A percentile compares a stretch with the other conserved stretches of the same genome.
Conservation (phyloP, 108 stramenopile species). For the Asterionellopsis glacialis region DNA sequence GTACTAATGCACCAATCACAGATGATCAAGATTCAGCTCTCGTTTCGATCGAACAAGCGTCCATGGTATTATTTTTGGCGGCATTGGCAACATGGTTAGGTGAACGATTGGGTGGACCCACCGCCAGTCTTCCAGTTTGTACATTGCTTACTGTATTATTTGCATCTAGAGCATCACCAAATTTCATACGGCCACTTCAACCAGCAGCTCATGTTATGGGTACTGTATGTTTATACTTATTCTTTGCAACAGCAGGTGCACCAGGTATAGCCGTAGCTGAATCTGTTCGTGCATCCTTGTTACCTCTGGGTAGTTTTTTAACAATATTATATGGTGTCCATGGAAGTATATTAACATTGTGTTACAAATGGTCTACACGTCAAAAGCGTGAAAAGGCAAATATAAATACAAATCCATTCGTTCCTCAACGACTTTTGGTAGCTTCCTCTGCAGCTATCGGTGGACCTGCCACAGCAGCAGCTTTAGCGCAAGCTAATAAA, state of each 20-base stretch:
- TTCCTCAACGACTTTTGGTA: conserved; percentile 60
- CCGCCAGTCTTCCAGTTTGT: conserved; percentile 48
- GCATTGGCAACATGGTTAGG: conserved; percentile 46
- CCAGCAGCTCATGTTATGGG: conserved; percentile 53
- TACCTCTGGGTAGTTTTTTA: conserved; percentile 56
- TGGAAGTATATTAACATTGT: conserved; percentile 28
- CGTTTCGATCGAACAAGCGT: conserved; percentile 12
- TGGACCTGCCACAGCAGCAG: conserved; percentile 78
- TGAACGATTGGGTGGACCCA: conserved; percentile 21
- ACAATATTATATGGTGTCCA: conserved; percentile 60
- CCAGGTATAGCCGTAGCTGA: conserved; percentile 67
- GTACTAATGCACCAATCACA: background rate
- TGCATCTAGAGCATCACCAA: conserved; percentile 37
- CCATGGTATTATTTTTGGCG: conserved; percentile 42
- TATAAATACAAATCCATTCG: conserved; percentile 9
- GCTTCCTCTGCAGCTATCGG: conserved; percentile 82
- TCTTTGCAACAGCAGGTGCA: conserved; percentile 83
- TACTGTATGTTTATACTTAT: conserved; percentile 60
- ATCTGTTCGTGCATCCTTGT: conserved; percentile 50
- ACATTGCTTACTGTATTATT: conserved; percentile 60
- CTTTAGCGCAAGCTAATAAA: conserved; percentile 57
- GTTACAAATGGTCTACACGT: background rate
- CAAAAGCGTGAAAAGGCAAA: conserved; percentile 1
- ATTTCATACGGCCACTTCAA: conserved; percentile 19
- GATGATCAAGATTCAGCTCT: background rate